These are phyloP conservation scores for Fusarium virguliforme DNA, from an alignment of 2,329 filamentous ascomycete species.

Conservation along the genomic window DNA sequence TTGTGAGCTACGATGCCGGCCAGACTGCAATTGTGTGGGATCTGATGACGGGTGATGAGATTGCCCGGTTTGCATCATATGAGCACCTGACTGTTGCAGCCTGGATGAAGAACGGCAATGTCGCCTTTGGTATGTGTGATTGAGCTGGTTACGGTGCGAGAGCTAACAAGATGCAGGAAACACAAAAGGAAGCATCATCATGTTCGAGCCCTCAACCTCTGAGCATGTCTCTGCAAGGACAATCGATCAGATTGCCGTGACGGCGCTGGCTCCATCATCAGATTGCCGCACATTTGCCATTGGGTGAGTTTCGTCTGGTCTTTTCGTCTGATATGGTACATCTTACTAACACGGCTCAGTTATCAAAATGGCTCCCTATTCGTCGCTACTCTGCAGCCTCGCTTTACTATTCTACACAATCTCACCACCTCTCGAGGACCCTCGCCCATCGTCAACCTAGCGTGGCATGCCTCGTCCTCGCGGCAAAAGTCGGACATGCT, in stretches of 20 bases:
- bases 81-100: slow-evolving; percentile 87
- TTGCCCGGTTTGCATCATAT: slow-evolving; percentile 93
- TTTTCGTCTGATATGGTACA: background rate
- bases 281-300: slow-evolving; percentile 97
- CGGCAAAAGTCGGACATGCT: slow-evolving; percentile 99
- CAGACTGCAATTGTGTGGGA: slow-evolving; percentile 98
- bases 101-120: slow-evolving; percentile 98
- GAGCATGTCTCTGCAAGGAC: slow-evolving; percentile 94
- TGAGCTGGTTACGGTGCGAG: slow-evolving; percentile 19
- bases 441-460: slow-evolving; percentile 87
- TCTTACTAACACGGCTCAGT: slow-evolving; percentile 63
- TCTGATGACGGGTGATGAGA: slow-evolving; percentile 89
- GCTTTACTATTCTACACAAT: slow-evolving; percentile 95
- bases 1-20: slow-evolving; percentile 92
- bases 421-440: slow-evolving; percentile 87
- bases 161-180: slow-evolving; percentile 75
- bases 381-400: slow-evolving; percentile 89
- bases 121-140: slow-evolving; percentile 86
- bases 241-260: slow-evolving; percentile 92
- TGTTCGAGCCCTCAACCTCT: slow-evolving; percentile 93
- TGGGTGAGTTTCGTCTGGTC: slow-evolving; percentile 73
- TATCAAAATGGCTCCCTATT: slow-evolving; percentile 96
- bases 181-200: slow-evolving; percentile 90
- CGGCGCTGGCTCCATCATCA: slow-evolving; percentile 88
- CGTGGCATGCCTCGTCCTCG: slow-evolving; percentile 97